Evolutionary conservation across 2,329 filamentous ascomycete genomes (phyloP).

Genomic region (Alternaria arborescens): DNA sequence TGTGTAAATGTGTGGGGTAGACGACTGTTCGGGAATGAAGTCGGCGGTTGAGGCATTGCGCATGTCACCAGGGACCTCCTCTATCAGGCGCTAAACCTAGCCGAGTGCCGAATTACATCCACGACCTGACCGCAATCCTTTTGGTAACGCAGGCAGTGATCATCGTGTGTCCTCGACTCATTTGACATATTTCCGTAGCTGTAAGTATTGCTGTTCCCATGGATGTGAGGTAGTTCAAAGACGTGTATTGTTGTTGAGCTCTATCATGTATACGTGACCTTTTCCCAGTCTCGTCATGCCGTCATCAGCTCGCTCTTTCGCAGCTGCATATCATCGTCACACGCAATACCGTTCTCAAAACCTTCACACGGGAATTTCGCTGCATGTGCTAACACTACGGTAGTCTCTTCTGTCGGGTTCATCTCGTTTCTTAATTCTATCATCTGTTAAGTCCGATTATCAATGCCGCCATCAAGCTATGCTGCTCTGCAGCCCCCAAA

Average conservation of each 20-base stretch:
- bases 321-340: not conserved
- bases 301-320: not conserved
- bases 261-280: not conserved
- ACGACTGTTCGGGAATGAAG: not conserved
- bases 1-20: conserved; percentile 4
- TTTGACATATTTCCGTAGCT: not conserved
- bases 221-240: not conserved
- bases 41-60: conserved; percentile 2
- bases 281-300: not conserved
- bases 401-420: not conserved
- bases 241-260: not conserved
- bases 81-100: conserved; percentile 7
- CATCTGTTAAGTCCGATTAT: conserved; percentile 5
- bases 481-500: conserved; percentile 42
- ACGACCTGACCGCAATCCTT: conserved; percentile 1
- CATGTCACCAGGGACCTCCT: not conserved
- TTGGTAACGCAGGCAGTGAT: not conserved
- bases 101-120: conserved; percentile 2
- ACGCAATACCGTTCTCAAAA: not conserved
- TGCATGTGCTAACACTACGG: conserved; percentile 6
- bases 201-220: conserved; percentile 1
- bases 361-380: not conserved
- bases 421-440: not conserved
- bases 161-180: not conserved
- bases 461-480: conserved; percentile 30